Evolutionary conservation across 345 rosid genomes (phyloP), one percentile per base, ranked within the genome.

Genomic region (Nasturtium officinale): DNA sequence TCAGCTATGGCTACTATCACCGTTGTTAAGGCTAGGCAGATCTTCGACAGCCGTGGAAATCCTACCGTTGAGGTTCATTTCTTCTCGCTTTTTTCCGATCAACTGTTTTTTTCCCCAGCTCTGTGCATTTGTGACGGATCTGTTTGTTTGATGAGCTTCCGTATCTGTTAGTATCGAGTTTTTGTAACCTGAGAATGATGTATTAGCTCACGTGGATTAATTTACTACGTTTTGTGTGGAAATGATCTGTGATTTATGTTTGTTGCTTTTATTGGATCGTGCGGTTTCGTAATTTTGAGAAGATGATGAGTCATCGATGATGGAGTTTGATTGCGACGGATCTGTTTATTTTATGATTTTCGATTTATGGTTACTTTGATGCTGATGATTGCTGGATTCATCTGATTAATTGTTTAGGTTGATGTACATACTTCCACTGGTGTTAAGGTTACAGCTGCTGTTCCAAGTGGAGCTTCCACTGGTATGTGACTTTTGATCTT

Each of bases 1-100:
- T 9, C 0, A 35, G 40, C 61, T 8, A 89, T 89, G 94, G 88
- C 88, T 3, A 83, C 88, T 9, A 92, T 92, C 73, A 72, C 76
- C 72, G 65, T 18, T 69, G 83, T 92, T 69, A 87, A 87, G 56
- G 98, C 97, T 29, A 82, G 98, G 69, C 98, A 93, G 87, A 93
- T 93, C 80, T 93, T 89, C 78, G 97, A 93, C 82, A 93, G 98
- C 88, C 97, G 98, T 80, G 97, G 98, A 20, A 93, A 93, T 38
- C 98, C 98, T 25, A 93, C 98, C 51, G 98, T 93, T 13, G 98
- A 93, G 91, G 97, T 93, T 77, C 1, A 18, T 38, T 65, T 74
- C 65, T 71, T 37, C 54, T 46, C 51, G 30, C 3, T 21, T 28
- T 21, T 28, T 17, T 43, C 50, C 65, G 65, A 33, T 75, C 65